Percentiles rank a stretch among this genome's conserved stretches.
Evolutionary conservation across 148 eudicot genomes (phyloP).

Genomic region (Fagopyrum homotropicum): DNA sequence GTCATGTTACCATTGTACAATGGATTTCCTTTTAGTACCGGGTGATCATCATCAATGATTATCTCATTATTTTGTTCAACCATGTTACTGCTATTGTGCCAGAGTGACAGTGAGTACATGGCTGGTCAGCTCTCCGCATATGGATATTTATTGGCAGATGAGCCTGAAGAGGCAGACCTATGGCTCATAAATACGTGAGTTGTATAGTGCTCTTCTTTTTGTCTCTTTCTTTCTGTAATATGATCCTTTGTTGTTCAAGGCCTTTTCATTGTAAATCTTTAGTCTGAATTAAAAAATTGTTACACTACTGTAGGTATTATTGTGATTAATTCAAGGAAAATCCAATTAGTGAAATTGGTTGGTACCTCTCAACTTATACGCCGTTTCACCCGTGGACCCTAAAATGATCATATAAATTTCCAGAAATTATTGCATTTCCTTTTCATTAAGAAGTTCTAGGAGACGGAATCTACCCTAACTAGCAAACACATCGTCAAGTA

Average conservation of each 20-base stretch:
- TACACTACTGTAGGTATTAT: not conserved
- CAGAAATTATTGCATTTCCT: too few species aligned
- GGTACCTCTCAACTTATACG: not conserved
- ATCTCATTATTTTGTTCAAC: not conserved
- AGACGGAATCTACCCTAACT: not conserved
- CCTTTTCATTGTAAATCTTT: not conserved
- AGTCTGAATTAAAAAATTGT: not conserved
- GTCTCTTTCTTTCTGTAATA: not conserved
- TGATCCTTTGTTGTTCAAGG: not conserved
- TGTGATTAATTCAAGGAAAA: not conserved
- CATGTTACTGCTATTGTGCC: constrained; percentile 17
- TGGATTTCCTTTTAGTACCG: too few species aligned
- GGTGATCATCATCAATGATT: not conserved
- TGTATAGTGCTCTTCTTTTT: not conserved
- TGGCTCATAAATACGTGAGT: constrained; percentile 98
- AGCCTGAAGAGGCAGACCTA: constrained; percentile 79
- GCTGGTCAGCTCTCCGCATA: constrained; percentile 98
- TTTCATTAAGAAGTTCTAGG: not conserved
- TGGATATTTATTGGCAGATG: constrained; percentile 74
- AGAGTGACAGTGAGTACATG: constrained; percentile 99
- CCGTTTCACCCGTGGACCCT: not conserved
- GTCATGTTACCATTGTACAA: not conserved
- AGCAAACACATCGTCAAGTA: not conserved
- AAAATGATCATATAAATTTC: too few species aligned
- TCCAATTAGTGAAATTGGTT: not conserved